Percentiles rank a stretch among this genome's conserved stretches.
Evolutionary conservation across 2,329 filamentous ascomycete species (phyloP).

Genomic region (Diatrype stigma): DNA sequence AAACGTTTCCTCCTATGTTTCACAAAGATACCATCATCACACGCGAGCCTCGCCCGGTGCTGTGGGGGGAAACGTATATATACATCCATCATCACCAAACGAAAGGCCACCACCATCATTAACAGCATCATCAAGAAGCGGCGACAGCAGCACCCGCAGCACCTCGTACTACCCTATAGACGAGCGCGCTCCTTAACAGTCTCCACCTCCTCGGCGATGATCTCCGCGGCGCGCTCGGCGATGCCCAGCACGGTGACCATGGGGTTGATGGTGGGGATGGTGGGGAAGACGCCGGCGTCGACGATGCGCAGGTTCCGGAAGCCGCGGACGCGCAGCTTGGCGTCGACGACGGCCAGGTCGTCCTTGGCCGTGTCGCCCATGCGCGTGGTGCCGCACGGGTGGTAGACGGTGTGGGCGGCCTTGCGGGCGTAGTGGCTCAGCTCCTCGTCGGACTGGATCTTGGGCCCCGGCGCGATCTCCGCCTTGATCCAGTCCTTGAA

Average conservation of each 20-base stretch:
- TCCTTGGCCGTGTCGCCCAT: conserved; percentile 74
- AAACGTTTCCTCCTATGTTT: too few species aligned
- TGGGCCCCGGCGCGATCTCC: conserved; percentile 74
- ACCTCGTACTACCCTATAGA: conserved; percentile 17
- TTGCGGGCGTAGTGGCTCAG: conserved; percentile 76
- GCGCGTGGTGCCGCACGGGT: conserved; percentile 84
- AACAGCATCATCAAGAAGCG: too few species aligned
- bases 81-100: too few species aligned
- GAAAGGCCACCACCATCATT: too few species aligned
- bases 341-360: conserved; percentile 74
- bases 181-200: conserved; percentile 24
- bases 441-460: conserved; percentile 71
- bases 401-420: conserved; percentile 84
- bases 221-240: conserved; percentile 78
- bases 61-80: too few species aligned
- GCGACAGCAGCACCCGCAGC: too few species aligned
- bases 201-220: conserved; percentile 71
- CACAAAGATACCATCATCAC: too few species aligned
- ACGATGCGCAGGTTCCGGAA: conserved; percentile 73
- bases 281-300: conserved; percentile 84
- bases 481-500: conserved; percentile 81
- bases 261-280: conserved; percentile 82
- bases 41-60: too few species aligned
- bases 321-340: conserved; percentile 66
- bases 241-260: conserved; percentile 86